phyloP scores from a whole-genome alignment of 2,329 filamentous ascomycete genomes.

The Colletotrichum liaoningense region DNA sequence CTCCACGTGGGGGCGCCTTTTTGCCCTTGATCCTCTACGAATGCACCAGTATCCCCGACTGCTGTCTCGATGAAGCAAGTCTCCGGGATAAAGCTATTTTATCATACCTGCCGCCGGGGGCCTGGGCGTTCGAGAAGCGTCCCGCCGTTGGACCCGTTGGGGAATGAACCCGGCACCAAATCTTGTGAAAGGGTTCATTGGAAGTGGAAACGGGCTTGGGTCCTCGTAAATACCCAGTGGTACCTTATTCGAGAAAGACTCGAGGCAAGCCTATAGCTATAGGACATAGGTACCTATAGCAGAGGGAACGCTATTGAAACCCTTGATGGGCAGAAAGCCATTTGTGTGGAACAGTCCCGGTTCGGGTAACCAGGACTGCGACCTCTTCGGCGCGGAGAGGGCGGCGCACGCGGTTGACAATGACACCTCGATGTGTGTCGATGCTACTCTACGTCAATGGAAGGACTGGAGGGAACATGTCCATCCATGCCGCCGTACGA shows the following conservation, averaged over 20 bases:
- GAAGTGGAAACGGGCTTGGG: not conserved
- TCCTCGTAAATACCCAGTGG: not conserved
- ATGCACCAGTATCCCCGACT: too few relatives aligned
- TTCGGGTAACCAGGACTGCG: not conserved
- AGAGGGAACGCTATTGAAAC: constrained; percentile 21
- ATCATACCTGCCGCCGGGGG: not conserved
- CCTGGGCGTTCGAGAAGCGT: not conserved
- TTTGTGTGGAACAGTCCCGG: constrained; percentile 9
- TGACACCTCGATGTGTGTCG: not conserved
- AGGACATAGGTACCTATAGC: not conserved
- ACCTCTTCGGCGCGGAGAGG: not conserved
- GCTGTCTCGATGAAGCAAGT: not conserved
- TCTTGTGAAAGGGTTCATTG: constrained; percentile 6
- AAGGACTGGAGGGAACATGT: too few relatives aligned
- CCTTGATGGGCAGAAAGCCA: constrained; percentile 14
- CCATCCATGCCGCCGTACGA: too few relatives aligned
- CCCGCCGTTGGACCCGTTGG: not conserved
- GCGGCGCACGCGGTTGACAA: not conserved
- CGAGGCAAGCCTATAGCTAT: not conserved
- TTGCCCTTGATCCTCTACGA: not conserved
- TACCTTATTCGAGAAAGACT: not conserved
- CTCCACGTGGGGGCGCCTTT: constrained; percentile 18
- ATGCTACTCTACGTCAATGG: not conserved
- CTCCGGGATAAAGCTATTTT: not conserved
- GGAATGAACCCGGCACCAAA: not conserved